Evolutionary conservation across 257 asterid species (phyloP), one percentile per base, ranked within the genome.

Genomic region (Anisodus tanguticus): DNA sequence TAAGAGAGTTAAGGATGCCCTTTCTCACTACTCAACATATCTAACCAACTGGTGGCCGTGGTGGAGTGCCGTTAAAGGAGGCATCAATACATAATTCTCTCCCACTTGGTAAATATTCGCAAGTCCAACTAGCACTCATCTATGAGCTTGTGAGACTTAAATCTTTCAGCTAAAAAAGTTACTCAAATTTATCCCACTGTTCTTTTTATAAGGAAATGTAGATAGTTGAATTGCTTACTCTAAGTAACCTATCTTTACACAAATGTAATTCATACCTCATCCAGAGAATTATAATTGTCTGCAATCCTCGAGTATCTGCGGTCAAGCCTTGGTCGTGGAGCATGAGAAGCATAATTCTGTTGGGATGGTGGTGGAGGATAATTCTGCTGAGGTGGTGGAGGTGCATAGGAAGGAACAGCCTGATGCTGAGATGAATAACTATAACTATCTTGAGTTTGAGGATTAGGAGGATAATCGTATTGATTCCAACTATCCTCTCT

Each of bases 261-360:
- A 19, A 62, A n/a, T 62, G 26, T 3, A 51, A 19, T 26, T n/a
- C 89, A 84, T 92, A 96, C 98, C 98, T 96, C 97, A 58, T 93
- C 97, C 76, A 96, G 84, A 6, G 98, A 94, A 84, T 85, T 87
- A 87, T 93, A 96, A 85, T 91, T 87, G 90, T 96, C 99, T 0
- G 99, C 98, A 84, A 96, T 96, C 91, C 92, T 90, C 11, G 98
- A 94, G 90, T 93, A 96, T 84, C 97, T 89, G 90, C 95, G 82
- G 35, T 96, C 98, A n/a, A 96, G 84, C 87, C 87, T 91, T 87
- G 89, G 92, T 79, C 89, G 88, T 0, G 91, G 90, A 26, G 88
- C 11, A n/a, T 63, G 88, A 59, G 66, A 16, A 13, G 95, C 80
- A 13, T 88, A 45, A 12, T 22, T 67, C 0, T 55, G 90, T 22